Evolutionary conservation across 2,329 filamentous ascomycete genomes (phyloP).

Genomic region (Biscogniauxia sp.): DNA sequence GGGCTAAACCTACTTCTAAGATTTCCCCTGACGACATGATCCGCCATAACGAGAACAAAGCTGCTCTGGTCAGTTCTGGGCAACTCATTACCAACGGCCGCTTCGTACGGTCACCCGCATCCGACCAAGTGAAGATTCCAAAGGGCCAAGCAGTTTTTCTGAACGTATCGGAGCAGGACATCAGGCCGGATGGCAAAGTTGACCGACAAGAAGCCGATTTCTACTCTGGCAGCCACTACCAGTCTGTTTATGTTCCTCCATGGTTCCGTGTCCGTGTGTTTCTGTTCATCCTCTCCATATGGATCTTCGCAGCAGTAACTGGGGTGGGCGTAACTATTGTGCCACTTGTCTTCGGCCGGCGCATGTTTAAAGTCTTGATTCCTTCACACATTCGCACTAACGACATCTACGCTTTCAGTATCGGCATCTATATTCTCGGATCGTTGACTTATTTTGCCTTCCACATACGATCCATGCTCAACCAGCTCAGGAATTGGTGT

Average conservation of each 20-base stretch:
- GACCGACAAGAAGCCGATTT: slow-evolving; percentile 51
- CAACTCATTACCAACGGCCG: slow-evolving; percentile 68
- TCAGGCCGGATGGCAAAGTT: slow-evolving; percentile 60
- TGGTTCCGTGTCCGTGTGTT: slow-evolving; percentile 78
- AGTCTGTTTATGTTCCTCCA: slow-evolving; percentile 78
- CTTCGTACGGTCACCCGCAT: slow-evolving; percentile 90
- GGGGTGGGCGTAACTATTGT: slow-evolving; percentile 83
- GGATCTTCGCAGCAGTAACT: slow-evolving; percentile 86
- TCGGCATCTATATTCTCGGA: slow-evolving; percentile 80
- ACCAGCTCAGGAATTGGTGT: slow-evolving; percentile 33
- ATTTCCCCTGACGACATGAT: slow-evolving; percentile 38
- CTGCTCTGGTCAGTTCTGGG: slow-evolving; percentile 43
- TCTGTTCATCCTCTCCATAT: slow-evolving; percentile 84
- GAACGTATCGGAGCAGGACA: slow-evolving; percentile 66
- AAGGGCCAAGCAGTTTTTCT: slow-evolving; percentile 82
- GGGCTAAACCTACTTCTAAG: slow-evolving; percentile 40
- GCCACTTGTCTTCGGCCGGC: slow-evolving; percentile 80
- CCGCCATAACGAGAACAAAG: slow-evolving; percentile 40
- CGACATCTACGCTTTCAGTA: slow-evolving; percentile 93
- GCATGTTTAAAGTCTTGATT: slow-evolving; percentile 70
- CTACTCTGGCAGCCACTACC: slow-evolving; percentile 61
- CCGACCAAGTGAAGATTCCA: slow-evolving; percentile 90
- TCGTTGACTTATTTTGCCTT: slow-evolving; percentile 61
- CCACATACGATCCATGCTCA: slow-evolving; percentile 44
- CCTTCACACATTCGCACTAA: slow-evolving; percentile 75